Base-by-base conservation (phyloP, 441 rosid genomes). In the Jatropha podagrica region DNA sequence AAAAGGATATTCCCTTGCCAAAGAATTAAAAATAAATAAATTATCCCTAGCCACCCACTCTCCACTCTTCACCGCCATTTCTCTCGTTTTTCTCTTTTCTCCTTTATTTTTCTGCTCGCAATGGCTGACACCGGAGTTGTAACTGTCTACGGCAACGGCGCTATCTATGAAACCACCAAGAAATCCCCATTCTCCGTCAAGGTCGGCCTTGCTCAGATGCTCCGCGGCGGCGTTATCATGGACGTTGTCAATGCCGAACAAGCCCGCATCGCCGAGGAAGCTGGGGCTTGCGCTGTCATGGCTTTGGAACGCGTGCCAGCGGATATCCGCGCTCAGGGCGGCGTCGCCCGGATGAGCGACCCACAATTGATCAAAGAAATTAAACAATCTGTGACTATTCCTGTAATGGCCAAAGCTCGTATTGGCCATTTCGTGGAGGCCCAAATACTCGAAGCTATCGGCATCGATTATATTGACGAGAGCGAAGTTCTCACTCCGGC, bases 381-480 rank as follows among this genome's bases (percentile, higher is more conserved):
- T 72, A 90, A 89, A 74, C 83, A 84, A 56, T 86, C 94, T 49
- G 98, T 93, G 58, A 93, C 98, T 40, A 94, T 94, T 74, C 98
- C 98, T 4, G 96, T 94, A 60, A 94, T 94, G 97, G 98, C 98
- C 46, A 94, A 94, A 74, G 98, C 97, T 5, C 89, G 98, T 14
- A 94, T 94, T 55, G 98, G 98, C 18, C 98, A 92, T 83, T 92
- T 94, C 81, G 98, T 92, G 15, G 98, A 94, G 78, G 98, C 98
- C 13, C 98, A 94, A 63, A 92, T 94, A 74, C 91, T 94, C 2
- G 93, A 93, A 76, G 87, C 94, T 1, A 85, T 91, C 5, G 97
- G 96, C 4, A 77, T 93, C 72, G 97, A 93, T 72, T 93, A 93
- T 79, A 82, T 93, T 11, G 96, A 92, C 83, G 96, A 92, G 86